Percentiles rank a stretch among this genome's conserved stretches.
These are phyloP conservation scores for Pseudogymnoascus destructans DNA, from an alignment of 2,329 filamentous ascomycete species.

Conservation along the genomic window DNA sequence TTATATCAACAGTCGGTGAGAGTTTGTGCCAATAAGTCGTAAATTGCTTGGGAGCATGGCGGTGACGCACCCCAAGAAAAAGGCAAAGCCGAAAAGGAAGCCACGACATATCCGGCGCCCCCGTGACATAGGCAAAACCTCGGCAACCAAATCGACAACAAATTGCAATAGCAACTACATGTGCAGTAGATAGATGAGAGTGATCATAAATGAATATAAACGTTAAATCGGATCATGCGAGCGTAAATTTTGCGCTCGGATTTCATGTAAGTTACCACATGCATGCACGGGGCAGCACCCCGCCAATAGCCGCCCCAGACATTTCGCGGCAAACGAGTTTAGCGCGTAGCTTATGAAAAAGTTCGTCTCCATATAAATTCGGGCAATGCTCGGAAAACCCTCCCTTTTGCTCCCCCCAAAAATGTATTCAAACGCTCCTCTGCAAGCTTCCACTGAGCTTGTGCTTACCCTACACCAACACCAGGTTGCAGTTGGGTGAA, in stretches of 20 bases:
- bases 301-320: constrained; percentile 7
- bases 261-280: constrained; percentile 1
- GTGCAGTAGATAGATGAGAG: neutral
- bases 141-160: neutral
- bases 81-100: neutral
- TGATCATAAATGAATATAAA: neutral
- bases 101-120: constrained; percentile 1
- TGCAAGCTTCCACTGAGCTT: constrained; percentile 3
- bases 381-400: constrained; percentile 1
- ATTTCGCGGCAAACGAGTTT: constrained; percentile 4
- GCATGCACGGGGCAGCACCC: constrained; percentile 5
- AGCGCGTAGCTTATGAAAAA: constrained; percentile 3
- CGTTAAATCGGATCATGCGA: neutral
- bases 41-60: constrained; percentile 3
- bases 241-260: neutral
- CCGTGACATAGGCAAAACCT: neutral
- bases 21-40: neutral
- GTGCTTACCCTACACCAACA: constrained; percentile 1
- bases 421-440: constrained; percentile 3
- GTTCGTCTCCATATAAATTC: constrained; percentile 9
- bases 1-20: neutral
- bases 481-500: constrained; percentile 6
- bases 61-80: neutral
- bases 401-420: constrained; percentile 5
- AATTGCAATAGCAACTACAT: neutral